phyloP scores from a whole-genome alignment of 1,284 basidiomycete species.

The Paramarasmius palmivorus region DNA sequence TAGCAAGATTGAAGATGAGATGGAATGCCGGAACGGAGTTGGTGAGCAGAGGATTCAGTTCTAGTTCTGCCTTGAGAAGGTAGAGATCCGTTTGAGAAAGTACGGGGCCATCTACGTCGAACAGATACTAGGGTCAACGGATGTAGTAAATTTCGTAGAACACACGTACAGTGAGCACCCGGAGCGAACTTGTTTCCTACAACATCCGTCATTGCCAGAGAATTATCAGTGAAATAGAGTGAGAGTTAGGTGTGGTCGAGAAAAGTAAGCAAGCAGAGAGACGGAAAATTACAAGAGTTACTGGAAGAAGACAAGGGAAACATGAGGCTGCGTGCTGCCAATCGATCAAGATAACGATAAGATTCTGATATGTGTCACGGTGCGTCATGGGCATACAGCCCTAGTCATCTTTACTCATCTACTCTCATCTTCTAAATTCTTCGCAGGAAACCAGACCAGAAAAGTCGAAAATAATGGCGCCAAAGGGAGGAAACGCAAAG shows the following conservation, averaged over 20 bases:
- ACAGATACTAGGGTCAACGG: not conserved
- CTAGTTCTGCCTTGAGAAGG: constrained; percentile 63
- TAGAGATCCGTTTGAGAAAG: constrained; percentile 76
- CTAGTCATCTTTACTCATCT: constrained; percentile 1
- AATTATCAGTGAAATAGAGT: not conserved
- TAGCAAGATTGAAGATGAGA: constrained; percentile 70
- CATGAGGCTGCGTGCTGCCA: no score
- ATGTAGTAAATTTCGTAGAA: not conserved
- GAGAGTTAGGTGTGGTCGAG: not conserved
- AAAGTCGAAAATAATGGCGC: constrained; percentile 58
- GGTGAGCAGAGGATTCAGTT: constrained; percentile 70
- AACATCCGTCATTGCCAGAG: not conserved
- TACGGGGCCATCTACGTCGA: constrained; percentile 70
- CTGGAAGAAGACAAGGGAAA: no score
- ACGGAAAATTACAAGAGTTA: no score
- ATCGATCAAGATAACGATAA: not conserved
- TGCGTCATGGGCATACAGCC: no score
- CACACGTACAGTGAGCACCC: not conserved
- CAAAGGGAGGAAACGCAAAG: constrained; percentile 86
- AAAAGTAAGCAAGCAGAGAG: no score
- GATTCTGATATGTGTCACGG: not conserved
- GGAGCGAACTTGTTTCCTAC: not conserved
- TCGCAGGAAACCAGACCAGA: constrained; percentile 9
- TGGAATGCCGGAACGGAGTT: constrained; percentile 51
- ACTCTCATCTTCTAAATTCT: constrained; percentile 4